These are phyloP conservation scores for Peniophora sp. DNA, from an alignment of 1,284 basidiomycete species.

Conservation along the genomic window DNA sequence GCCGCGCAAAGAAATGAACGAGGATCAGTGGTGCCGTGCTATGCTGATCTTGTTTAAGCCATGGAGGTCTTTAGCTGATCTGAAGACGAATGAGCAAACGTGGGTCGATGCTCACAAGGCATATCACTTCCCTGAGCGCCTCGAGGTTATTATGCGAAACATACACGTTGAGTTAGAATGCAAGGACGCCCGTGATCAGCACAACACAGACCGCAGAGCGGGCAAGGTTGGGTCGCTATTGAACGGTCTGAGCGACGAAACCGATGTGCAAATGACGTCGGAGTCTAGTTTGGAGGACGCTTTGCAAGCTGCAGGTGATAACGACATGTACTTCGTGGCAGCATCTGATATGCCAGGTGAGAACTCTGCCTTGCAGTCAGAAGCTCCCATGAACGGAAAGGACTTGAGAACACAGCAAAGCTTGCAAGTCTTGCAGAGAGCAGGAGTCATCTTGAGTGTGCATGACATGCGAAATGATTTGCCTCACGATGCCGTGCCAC, in stretches of 20 bases:
- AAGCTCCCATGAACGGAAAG: neutral
- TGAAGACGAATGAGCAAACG: neutral
- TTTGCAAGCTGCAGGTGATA: too few relatives aligned
- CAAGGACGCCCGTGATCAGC: neutral
- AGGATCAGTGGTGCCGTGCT: neutral
- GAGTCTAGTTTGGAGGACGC: too few relatives aligned
- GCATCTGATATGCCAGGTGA: too few relatives aligned
- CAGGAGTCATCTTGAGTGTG: too few relatives aligned
- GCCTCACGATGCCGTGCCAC: too few relatives aligned
- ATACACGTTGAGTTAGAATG: neutral
- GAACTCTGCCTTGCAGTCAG: neutral
- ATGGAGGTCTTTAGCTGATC: neutral
- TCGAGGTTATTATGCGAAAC: neutral
- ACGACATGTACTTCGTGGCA: too few relatives aligned
- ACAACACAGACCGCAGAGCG: too few relatives aligned
- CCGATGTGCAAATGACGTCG: too few relatives aligned
- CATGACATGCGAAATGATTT: too few relatives aligned
- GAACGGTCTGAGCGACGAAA: too few relatives aligned
- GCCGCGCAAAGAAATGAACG: neutral
- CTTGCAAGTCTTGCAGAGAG: neutral
- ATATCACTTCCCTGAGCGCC: neutral
- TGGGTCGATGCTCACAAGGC: neutral
- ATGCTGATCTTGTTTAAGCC: constrained; percentile 4
- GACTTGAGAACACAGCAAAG: neutral
- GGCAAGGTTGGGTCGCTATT: too few relatives aligned